Base-by-base conservation (phyloP, 306 rosid species). In the Cajanus cajan region DNA sequence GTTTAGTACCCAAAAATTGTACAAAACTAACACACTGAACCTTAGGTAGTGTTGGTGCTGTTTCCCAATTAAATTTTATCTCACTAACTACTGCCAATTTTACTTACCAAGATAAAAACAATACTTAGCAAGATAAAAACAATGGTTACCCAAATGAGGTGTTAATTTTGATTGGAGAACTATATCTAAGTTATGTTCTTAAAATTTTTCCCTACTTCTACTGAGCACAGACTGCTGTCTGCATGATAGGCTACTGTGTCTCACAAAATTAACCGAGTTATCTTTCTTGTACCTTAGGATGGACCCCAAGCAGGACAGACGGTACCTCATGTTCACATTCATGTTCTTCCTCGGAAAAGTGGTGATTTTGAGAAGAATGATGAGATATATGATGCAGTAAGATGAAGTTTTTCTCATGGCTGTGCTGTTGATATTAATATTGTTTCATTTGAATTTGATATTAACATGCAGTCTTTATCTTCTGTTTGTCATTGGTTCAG, bases 311-410 rank as follows among this genome's bases (percentile, higher is more conserved):
- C 98, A 18, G 99, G 98, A 70, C 98, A 92, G 85, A 81, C 87
- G 0, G 99, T 95, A 55, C 94, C 98, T 68, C 99, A 95, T 86
- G 96, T 95, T 80, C 99, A 95, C 80, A 86, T 95, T 64, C 99
- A 95, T 68, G 82, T 95, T 25, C 48, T 95, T 57, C 98, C 98
- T 0, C 83, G 99, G 66, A 87, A 71, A 88, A 83, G 82, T 59
- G 96, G 94, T 0, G 98, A 95, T 71, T 93, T 95, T 28, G 86
- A 90, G 94, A 90, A 86, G 15, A 95, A 95, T 15, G 97, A 92
- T 51, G 96, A 95, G 78, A 91, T 95, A 78, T 91, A 92, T 70
- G 94, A 92, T 74, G 97, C 93, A 1, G 98, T 94, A 87, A 40
- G 98, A 71, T 83, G 52, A 3, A 37, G 28, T 1, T 4, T 40